Evolutionary conservation across 192 early-diverging fungal species (phyloP).

Genomic region (Pilobolus umbonatus): DNA sequence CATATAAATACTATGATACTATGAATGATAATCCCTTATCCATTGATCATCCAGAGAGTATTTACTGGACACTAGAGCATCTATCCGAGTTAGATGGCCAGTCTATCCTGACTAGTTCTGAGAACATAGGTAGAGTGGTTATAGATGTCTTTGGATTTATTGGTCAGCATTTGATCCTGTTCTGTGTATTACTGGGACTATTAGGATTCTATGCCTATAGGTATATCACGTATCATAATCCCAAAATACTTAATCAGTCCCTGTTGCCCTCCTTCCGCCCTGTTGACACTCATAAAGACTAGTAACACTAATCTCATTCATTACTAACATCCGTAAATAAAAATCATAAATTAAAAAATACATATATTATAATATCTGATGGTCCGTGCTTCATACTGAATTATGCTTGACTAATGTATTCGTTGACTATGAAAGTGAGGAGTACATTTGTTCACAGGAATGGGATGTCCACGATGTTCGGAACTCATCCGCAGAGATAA

Average conservation of each 20-base stretch:
- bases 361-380: too few species aligned
- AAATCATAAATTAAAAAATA: too few species aligned
- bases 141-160: neutral
- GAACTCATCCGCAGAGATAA: too few species aligned
- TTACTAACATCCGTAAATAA: too few species aligned
- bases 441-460: too few species aligned
- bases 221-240: slow-evolving; percentile 4
- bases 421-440: too few species aligned
- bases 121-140: neutral
- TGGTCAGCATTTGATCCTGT: neutral
- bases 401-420: too few species aligned
- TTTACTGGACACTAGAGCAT: neutral
- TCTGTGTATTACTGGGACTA: neutral
- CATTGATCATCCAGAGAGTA: neutral
- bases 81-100: neutral
- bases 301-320: neutral
- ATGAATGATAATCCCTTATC: neutral
- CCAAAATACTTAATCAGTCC: neutral
- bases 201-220: neutral
- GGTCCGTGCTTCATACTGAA: too few species aligned
- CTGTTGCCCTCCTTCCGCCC: slow-evolving; percentile 3
- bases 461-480: too few species aligned
- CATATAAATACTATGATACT: slow-evolving; percentile 4
- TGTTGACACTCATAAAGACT: slow-evolving; percentile 8
- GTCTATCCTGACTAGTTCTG: neutral